Base-by-base conservation (phyloP, 345 rosid genomes). In the Limnanthes douglasii region DNA sequence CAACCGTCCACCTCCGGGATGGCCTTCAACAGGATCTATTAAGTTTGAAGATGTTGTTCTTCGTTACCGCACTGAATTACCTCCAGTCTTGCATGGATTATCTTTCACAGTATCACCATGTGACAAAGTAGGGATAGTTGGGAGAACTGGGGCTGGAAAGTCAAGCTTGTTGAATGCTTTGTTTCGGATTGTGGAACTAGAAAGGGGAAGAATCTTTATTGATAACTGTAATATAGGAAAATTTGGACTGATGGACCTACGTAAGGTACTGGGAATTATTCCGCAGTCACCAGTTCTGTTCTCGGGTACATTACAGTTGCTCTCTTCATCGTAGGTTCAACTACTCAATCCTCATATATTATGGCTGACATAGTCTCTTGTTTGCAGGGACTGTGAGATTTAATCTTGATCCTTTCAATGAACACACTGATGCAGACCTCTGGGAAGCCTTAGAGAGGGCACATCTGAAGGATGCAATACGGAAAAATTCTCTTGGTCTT, bases 401-500 rank as follows among this genome's bases (percentile, higher is more conserved):
- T 53, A 90, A 90, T 54, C 98, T 84, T 39, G 98, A 90, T 54
- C 98, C 98, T 51, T 90, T 90, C 67, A 70, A 29, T 48, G 98
- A 90, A 52, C 98, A 90, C 61, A 90, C 73, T 37, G 98, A 90
- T 57, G 96, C 96, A 21, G 85, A 90, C 58, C 82, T 90, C 24
- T 90, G 98, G 98, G 98, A 90, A 53, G 75, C 98, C 46, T 58
- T 90, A 35, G 98, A 90, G 65, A 77, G 98, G 69, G 95, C 98
- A 31, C 85, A 86, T 42, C 50, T 84, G 66, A 90, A 84, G 69
- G 94, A 90, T 64, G 88, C 64, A 22, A 75, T 90, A 24, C 52
- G 96, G 33, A 75, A 94, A 58, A 84, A 68, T 54, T 60, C 92
- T 43, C 57, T 63, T 22, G 96, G 98, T 56, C 78, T 90, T 34